These are phyloP conservation scores for Astrothelium macrocarpum DNA, from an alignment of 495 filamentous ascomycete species.

Conservation along the genomic window DNA sequence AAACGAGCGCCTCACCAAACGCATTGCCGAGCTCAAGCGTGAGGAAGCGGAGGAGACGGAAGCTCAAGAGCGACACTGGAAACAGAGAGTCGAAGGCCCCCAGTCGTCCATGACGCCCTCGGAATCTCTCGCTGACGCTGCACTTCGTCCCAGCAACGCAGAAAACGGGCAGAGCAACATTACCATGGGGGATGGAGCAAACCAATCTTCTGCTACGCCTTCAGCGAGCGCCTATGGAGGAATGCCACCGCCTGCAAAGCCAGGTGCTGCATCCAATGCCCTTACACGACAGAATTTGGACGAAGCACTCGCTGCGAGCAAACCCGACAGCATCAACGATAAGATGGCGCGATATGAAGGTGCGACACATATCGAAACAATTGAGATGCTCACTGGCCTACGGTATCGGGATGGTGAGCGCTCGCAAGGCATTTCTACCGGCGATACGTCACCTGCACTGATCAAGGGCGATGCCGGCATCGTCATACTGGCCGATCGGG, in stretches of 20 bases:
- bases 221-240: conserved; percentile 28
- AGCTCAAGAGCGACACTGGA: conserved; percentile 40
- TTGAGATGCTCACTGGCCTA: conserved; percentile 89
- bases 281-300: conserved; percentile 73
- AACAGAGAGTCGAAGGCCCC: conserved; percentile 43
- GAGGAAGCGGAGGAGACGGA: conserved; percentile 76
- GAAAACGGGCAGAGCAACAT: background rate
- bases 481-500: conserved; percentile 55
- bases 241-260: conserved; percentile 65
- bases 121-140: conserved; percentile 26
- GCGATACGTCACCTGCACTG: conserved; percentile 64
- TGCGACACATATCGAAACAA: conserved; percentile 68
- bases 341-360: conserved; percentile 70
- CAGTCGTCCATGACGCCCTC: conserved; percentile 44
- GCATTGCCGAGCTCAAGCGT: conserved; percentile 72
- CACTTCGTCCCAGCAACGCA: conserved; percentile 7
- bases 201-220: conserved; percentile 1
- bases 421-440: conserved; percentile 80
- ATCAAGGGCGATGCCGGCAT: conserved; percentile 82
- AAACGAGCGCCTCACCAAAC: conserved; percentile 76
- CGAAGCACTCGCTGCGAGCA: conserved; percentile 57
- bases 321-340: conserved; percentile 63
- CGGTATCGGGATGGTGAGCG: conserved; percentile 83
- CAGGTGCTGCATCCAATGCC: conserved; percentile 47
- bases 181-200: background rate